Evolutionary conservation across 2,329 filamentous ascomycete genomes (phyloP).

Genomic region (Penicillium sp.): DNA sequence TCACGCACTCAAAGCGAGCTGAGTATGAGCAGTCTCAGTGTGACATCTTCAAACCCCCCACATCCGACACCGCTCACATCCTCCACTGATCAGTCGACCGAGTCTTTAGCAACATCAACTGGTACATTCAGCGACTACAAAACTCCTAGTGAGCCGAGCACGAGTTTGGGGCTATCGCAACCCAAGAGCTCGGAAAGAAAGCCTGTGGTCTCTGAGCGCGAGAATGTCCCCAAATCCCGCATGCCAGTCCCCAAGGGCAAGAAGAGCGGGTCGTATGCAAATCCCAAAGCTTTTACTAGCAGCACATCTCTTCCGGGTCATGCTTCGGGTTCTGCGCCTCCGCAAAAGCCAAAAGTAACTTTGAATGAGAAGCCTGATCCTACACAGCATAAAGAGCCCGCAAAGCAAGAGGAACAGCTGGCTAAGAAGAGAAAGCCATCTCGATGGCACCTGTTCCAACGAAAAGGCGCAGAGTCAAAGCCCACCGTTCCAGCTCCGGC

Average conservation of each 20-base stretch:
- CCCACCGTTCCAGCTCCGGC: slow-evolving; percentile 20
- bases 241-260: slow-evolving; percentile 26
- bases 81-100: slow-evolving; percentile 32
- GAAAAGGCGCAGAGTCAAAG: slow-evolving; percentile 28
- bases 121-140: slow-evolving; percentile 20
- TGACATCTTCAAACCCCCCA: slow-evolving; percentile 26
- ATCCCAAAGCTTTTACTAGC: slow-evolving; percentile 22
- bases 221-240: slow-evolving; percentile 8
- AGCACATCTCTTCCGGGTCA: slow-evolving; percentile 24
- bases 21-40: slow-evolving; percentile 35
- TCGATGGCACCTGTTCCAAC: slow-evolving; percentile 59
- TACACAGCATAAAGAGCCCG: slow-evolving; percentile 14
- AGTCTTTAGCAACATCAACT: slow-evolving; percentile 30
- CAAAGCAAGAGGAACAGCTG: slow-evolving; percentile 33
- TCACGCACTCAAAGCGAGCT: slow-evolving; percentile 40
- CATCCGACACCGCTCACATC: slow-evolving; percentile 19
- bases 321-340: slow-evolving; percentile 9
- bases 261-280: slow-evolving; percentile 13
- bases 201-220: neutral
- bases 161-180: neutral
- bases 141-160: slow-evolving; percentile 5
- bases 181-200: slow-evolving; percentile 9
- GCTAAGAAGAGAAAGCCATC: slow-evolving; percentile 32
- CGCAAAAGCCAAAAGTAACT: slow-evolving; percentile 5
- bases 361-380: neutral